Percentiles rank a stretch among this genome's conserved stretches.
Conservation (phyloP, 2,329 filamentous ascomycete species). For the Claviceps sp. region DNA sequence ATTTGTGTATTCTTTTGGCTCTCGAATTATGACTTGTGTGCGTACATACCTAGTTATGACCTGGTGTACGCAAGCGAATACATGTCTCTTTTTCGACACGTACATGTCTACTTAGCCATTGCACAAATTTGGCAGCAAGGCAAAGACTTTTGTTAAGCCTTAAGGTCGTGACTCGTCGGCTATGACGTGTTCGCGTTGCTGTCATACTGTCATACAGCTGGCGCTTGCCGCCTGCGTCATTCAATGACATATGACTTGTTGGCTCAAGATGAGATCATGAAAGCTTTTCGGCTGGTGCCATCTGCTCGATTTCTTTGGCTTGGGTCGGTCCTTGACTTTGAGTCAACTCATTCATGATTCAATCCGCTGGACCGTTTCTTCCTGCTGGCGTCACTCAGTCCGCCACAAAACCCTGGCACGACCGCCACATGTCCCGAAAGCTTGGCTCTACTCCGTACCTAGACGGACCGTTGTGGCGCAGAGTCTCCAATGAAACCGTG, state of each 20-base stretch:
- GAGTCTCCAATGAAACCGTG: not conserved
- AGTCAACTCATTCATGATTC: not conserved
- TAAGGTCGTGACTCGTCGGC: too few relatives aligned
- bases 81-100: too few relatives aligned
- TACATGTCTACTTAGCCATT: too few relatives aligned
- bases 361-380: not conserved
- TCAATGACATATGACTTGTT: too few relatives aligned
- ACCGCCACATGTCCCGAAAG: slow-evolving; percentile 1
- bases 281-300: not conserved
- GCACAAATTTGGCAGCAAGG: too few relatives aligned
- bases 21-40: too few relatives aligned
- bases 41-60: too few relatives aligned
- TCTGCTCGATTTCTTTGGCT: not conserved
- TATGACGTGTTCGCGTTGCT: not conserved
- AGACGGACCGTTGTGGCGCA: not conserved
- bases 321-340: not conserved
- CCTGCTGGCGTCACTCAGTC: not conserved
- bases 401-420: not conserved
- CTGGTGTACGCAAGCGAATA: too few relatives aligned
- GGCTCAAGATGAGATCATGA: too few relatives aligned
- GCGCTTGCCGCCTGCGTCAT: too few relatives aligned
- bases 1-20: too few relatives aligned
- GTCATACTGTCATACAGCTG: not conserved
- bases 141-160: too few relatives aligned
- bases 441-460: not conserved